These are phyloP conservation scores for Penicillium sp. DNA, from an alignment of 2,329 filamentous ascomycete genomes.

Conservation along the genomic window DNA sequence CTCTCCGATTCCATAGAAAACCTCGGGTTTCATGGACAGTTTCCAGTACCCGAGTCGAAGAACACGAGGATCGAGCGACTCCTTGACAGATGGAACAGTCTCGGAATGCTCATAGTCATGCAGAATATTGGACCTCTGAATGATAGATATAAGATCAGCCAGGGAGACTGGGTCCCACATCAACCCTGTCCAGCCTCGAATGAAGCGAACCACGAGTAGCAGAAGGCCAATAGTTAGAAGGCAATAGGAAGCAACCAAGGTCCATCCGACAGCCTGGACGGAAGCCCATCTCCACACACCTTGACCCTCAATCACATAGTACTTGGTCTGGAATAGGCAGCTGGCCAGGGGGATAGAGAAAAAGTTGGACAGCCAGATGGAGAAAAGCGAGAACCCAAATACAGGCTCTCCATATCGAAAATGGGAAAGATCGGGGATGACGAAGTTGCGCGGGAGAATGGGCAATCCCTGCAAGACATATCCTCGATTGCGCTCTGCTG, in stretches of 20 bases:
- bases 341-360: constrained; percentile 83
- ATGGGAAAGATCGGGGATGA: constrained; percentile 70
- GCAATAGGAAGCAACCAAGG: constrained; percentile 73
- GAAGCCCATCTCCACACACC: constrained; percentile 78
- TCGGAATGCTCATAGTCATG: constrained; percentile 73
- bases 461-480: constrained; percentile 68
- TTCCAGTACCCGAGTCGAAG: constrained; percentile 88
- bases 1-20: constrained; percentile 82
- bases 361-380: constrained; percentile 73
- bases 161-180: constrained; percentile 84
- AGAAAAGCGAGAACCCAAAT: constrained; percentile 67
- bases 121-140: constrained; percentile 79
- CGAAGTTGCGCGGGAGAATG: constrained; percentile 63
- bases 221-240: constrained; percentile 64
- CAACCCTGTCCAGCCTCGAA: constrained; percentile 70
- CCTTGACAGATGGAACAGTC: constrained; percentile 52
- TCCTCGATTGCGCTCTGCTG: constrained; percentile 62
- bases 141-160: constrained; percentile 77
- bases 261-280: constrained; percentile 78
- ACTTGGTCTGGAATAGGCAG: constrained; percentile 71
- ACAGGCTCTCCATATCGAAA: constrained; percentile 71
- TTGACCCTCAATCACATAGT: constrained; percentile 61
- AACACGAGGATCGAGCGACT: constrained; percentile 59
- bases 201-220: constrained; percentile 68
- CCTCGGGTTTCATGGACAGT: constrained; percentile 65